Conservation (phyloP, 352 stramenopile genomes). For the Globisporangium radiosum region DNA sequence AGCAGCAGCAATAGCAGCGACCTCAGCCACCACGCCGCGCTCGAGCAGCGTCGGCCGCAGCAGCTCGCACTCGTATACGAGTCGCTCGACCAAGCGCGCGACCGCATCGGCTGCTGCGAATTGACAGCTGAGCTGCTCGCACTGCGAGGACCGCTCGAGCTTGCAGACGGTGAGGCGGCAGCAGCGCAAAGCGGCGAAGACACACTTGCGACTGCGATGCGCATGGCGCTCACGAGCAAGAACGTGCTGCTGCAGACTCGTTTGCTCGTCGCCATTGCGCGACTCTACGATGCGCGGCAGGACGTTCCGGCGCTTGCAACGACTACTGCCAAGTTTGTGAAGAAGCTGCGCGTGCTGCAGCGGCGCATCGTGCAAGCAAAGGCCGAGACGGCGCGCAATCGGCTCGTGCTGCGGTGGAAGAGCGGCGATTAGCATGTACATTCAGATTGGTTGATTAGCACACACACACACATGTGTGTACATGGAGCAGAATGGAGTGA, state of each 20-base stretch:
- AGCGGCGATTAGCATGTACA: constrained; percentile 6
- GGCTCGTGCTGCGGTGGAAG: constrained; percentile 48
- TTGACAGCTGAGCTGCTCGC: constrained; percentile 63
- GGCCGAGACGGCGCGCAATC: constrained; percentile 24
- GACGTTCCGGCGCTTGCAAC: constrained; percentile 32
- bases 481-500: background rate
- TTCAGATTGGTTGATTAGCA: background rate
- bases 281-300: constrained; percentile 37
- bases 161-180: no score
- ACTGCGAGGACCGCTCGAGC: constrained; percentile 34
- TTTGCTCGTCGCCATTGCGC: constrained; percentile 50
- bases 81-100: constrained; percentile 34
- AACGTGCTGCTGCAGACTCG: constrained; percentile 66
- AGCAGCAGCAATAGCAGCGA: background rate
- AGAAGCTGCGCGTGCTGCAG: constrained; percentile 50
- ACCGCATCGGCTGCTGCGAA: constrained; percentile 47
- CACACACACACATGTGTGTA: background rate
- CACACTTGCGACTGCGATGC: constrained; percentile 51
- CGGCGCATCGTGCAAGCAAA: constrained; percentile 41
- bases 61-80: constrained; percentile 18
- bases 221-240: constrained; percentile 48
- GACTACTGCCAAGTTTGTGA: constrained; percentile 50
- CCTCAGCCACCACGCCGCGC: constrained; percentile 17
- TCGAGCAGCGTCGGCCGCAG: constrained; percentile 46
- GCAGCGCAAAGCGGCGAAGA: constrained; percentile 23